A percentile compares a stretch with the other conserved stretches of the same genome.
These are phyloP conservation scores for Mycena pura DNA, from an alignment of 768 basidiomycete species.

Conservation along the genomic window DNA sequence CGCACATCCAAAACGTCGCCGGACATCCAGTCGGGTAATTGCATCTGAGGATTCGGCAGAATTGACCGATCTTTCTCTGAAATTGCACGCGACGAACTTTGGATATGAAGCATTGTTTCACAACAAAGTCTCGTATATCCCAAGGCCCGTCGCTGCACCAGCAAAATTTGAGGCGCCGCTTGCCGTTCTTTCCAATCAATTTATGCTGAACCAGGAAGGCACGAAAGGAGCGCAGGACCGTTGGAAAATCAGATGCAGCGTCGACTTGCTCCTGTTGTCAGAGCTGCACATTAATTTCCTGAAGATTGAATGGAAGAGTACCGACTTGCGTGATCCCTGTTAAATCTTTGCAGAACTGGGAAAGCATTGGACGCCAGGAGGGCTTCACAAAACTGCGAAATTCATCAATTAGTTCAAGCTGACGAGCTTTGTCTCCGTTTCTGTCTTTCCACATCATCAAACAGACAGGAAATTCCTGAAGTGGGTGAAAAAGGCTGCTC, in stretches of 20 bases:
- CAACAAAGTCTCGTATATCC: conserved; percentile 84
- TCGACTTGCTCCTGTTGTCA: conserved; percentile 80
- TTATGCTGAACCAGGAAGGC: conserved; percentile 74
- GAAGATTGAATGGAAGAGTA: conserved; percentile 13
- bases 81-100: conserved; percentile 41
- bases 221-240: conserved; percentile 67
- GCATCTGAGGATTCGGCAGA: conserved; percentile 47
- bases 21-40: conserved; percentile 75
- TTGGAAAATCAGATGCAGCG: conserved; percentile 74
- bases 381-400: conserved; percentile 91
- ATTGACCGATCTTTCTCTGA: background rate
- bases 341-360: conserved; percentile 82
- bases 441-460: conserved; percentile 83
- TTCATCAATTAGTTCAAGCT: conserved; percentile 75
- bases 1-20: conserved; percentile 82
- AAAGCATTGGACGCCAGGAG: conserved; percentile 82
- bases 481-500: conserved; percentile 5
- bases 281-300: conserved; percentile 3
- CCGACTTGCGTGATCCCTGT: conserved; percentile 94
- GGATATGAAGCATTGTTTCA: conserved; percentile 91
- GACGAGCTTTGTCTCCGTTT: conserved; percentile 56
- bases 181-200: conserved; percentile 68
- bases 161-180: conserved; percentile 67
- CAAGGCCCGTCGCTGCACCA: conserved; percentile 89
- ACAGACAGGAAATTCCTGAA: conserved; percentile 92